phyloP scores from a whole-genome alignment of 148 eudicot genomes.

The Simmondsia chinensis region DNA sequence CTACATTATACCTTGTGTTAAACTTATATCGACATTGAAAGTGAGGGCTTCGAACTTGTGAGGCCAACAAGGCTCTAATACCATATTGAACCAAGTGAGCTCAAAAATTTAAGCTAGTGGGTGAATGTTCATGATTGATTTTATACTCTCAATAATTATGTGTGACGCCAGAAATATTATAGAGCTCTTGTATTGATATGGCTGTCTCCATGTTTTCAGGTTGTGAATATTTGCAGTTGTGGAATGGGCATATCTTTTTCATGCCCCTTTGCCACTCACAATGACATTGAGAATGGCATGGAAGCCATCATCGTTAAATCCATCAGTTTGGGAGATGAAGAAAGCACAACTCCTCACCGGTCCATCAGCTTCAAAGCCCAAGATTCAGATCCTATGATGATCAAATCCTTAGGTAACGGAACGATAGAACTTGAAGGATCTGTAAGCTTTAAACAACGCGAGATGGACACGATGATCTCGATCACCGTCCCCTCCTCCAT shows the following conservation, averaged over 20 bases:
- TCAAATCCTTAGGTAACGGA: slow-evolving; percentile 23
- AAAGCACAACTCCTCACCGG: slow-evolving; percentile 30
- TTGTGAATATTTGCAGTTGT: too few species aligned
- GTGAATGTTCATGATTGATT: too few species aligned
- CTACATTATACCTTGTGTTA: too few species aligned
- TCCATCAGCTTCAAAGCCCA: slow-evolving; percentile 45
- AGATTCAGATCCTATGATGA: slow-evolving; percentile 28
- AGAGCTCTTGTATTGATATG: too few species aligned
- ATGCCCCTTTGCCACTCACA: slow-evolving; percentile 39
- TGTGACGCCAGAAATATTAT: too few species aligned
- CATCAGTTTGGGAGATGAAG: slow-evolving; percentile 33
- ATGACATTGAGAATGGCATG: slow-evolving; percentile 46
- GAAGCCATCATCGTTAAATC: slow-evolving; percentile 51
- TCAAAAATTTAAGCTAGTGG: too few species aligned
- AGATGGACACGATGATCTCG: slow-evolving; percentile 24
- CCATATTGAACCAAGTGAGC: too few species aligned
- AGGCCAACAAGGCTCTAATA: too few species aligned
- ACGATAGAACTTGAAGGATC: slow-evolving; percentile 42
- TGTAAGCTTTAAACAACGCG: slow-evolving; percentile 32
- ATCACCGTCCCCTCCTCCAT: slow-evolving; percentile 7
- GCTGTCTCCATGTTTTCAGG: too few species aligned
- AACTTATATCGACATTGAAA: too few species aligned
- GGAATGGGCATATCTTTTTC: slow-evolving; percentile 72
- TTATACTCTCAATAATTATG: too few species aligned
- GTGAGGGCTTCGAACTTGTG: too few species aligned